These are phyloP conservation scores for Lipomyces sp. DNA, from an alignment of 805 yeast species.

Conservation along the genomic window DNA sequence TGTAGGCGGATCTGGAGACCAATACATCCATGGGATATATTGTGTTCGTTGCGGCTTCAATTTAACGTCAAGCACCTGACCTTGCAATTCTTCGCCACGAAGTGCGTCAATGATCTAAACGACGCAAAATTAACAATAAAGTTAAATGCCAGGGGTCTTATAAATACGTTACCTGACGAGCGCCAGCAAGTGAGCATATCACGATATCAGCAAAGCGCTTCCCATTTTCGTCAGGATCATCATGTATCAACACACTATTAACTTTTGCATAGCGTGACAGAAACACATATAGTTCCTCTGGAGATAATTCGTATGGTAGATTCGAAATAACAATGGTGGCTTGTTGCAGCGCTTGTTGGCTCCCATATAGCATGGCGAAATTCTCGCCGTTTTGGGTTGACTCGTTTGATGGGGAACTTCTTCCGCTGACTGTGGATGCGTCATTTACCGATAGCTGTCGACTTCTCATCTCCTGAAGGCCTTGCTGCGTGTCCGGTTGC, in stretches of 20 bases:
- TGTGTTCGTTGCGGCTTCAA: background rate
- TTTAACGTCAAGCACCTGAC: background rate
- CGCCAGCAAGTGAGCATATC: slow-evolving; percentile 12
- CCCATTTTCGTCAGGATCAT: slow-evolving; percentile 17
- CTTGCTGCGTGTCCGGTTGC: no score
- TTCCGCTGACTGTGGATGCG: no score
- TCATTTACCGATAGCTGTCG: no score
- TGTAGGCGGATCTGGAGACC: slow-evolving; percentile 4
- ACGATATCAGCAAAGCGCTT: slow-evolving; percentile 18
- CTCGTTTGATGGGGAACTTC: no score
- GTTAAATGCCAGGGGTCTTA: no score
- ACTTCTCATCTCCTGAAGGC: no score
- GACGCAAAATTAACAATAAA: background rate
- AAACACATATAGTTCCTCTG: slow-evolving; percentile 19
- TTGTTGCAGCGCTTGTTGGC: background rate
- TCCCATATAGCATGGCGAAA: background rate
- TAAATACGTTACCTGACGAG: slow-evolving; percentile 2
- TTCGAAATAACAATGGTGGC: slow-evolving; percentile 15
- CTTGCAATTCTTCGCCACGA: slow-evolving; percentile 3
- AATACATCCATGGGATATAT: background rate
- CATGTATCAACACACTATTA: slow-evolving; percentile 14
- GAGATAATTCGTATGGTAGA: slow-evolving; percentile 16
- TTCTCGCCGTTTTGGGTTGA: no score
- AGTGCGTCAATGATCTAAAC: background rate
- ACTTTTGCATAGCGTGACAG: slow-evolving; percentile 10